Percentiles rank a stretch among this genome's conserved stretches.
phyloP scores from a whole-genome alignment of 495 filamentous ascomycete genomes.

The Cudoniella acicularis region DNA sequence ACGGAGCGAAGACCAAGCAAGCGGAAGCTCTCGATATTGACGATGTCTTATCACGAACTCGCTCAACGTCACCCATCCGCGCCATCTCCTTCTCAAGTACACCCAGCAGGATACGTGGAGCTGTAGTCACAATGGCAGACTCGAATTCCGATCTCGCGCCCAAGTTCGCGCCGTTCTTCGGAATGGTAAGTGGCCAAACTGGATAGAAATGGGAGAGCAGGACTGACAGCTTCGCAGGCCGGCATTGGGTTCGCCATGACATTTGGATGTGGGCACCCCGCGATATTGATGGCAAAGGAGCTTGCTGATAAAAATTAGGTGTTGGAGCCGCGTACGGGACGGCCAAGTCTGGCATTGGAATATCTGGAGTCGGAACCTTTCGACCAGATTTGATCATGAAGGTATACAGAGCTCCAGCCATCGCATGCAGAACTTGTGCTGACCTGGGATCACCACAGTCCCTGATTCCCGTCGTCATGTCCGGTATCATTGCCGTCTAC shows the following conservation, averaged over 20 bases:
- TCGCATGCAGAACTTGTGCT: slow-evolving; percentile 6
- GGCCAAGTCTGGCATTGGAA: slow-evolving; percentile 94
- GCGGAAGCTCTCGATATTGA: slow-evolving; percentile 6
- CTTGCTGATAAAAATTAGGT: slow-evolving; percentile 47
- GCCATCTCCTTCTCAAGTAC: not conserved
- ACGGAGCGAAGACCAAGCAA: not conserved
- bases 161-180: slow-evolving; percentile 95
- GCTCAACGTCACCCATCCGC: not conserved
- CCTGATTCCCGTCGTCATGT: slow-evolving; percentile 97
- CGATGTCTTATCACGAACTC: slow-evolving; percentile 10
- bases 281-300: slow-evolving; percentile 14
- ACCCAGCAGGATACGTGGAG: not conserved
- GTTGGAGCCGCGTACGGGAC: slow-evolving; percentile 96
- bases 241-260: slow-evolving; percentile 92
- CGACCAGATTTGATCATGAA: slow-evolving; percentile 98
- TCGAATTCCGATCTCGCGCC: slow-evolving; percentile 53
- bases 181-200: slow-evolving; percentile 67
- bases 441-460: slow-evolving; percentile 53
- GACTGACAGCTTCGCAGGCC: slow-evolving; percentile 53
- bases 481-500: slow-evolving; percentile 98
- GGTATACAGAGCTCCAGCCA: slow-evolving; percentile 43
- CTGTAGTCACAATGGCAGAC: slow-evolving; percentile 18
- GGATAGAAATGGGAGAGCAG: not conserved
- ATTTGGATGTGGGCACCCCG: slow-evolving; percentile 74
- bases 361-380: slow-evolving; percentile 89